Base-by-base conservation (phyloP, 768 basidiomycete genomes). In the Rickenella mellea region DNA sequence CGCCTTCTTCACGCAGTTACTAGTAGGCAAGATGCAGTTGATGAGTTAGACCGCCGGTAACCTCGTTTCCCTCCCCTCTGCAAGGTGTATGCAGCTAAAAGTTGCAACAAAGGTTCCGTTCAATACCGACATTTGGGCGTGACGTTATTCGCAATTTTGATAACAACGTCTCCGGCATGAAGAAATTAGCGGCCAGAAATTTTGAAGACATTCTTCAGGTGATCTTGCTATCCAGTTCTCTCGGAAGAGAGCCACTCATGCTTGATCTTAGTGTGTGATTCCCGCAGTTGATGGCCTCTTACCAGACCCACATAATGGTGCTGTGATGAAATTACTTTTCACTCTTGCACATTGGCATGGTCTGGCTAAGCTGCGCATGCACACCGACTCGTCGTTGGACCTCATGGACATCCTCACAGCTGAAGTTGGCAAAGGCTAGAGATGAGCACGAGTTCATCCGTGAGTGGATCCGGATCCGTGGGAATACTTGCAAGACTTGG, bases 11-110 rank as follows among this genome's bases (percentile, higher is more conserved):
- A 59, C 47, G 53, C 61, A 6, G 37, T 45, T 10, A 52, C 48
- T 19, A 54, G 55, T 9, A n/a, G n/a, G n/a, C n/a, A n/a, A n/a
- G 40, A 44, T 0, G 20, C 48, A 2, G 55, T 67, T 0, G 35
- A 40, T 20, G 54, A 59, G 24, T 42, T 68, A 1, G 56, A 69
- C 42, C n/a, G 42, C 28, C 24, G 61, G 66, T 65, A 45, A 26
- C 45, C 42, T 26, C n/a, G 12, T 38, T 12, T 38, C 21, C 11
- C 11, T 11, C 36, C 14, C 20, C 11, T n/a, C 11, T 12, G 11
- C 20, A 11, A 10, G 11, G 20, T 10, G 5, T 40, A 9, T n/a
- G 9, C 41, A 42, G 41, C 6, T 36, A 36, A n/a, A 17, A 36
- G 14, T 6, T 14, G 15, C 20, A 30, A 3, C 42, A 41, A 9